Evolutionary conservation across 2,329 filamentous ascomycete genomes (phyloP).

Genomic region (Xylaria sp.): DNA sequence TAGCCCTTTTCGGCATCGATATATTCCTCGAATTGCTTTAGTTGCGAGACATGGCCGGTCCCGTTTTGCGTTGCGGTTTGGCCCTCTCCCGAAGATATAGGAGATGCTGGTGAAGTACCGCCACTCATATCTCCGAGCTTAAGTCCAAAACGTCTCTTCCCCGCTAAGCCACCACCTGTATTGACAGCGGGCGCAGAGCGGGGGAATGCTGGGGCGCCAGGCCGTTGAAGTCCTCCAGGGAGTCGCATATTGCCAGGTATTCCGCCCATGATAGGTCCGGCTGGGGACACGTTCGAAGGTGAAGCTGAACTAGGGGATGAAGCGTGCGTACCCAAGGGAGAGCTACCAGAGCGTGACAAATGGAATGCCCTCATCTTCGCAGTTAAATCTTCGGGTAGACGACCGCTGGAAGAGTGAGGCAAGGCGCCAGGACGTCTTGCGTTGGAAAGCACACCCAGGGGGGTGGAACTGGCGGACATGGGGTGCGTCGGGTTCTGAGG

Average conservation of each 20-base stretch:
- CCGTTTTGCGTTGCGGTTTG: constrained; percentile 53
- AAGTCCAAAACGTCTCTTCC: constrained; percentile 71
- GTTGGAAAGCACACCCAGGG: constrained; percentile 78
- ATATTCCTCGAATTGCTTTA: constrained; percentile 76
- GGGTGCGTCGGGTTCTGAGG: constrained; percentile 58
- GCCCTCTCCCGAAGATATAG: constrained; percentile 51
- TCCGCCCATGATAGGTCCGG: constrained; percentile 47
- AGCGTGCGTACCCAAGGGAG: constrained; percentile 47
- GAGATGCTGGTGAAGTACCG: constrained; percentile 55
- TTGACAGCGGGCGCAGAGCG: constrained; percentile 62
- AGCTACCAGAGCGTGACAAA: constrained; percentile 57
- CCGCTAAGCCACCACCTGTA: constrained; percentile 61
- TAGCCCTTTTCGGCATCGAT: constrained; percentile 93
- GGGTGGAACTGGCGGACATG: constrained; percentile 87
- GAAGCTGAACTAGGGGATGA: constrained; percentile 48
- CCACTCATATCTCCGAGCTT: constrained; percentile 66
- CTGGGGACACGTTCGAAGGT: constrained; percentile 47
- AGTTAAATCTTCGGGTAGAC: constrained; percentile 58
- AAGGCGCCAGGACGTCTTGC: constrained; percentile 64
- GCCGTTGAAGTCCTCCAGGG: constrained; percentile 56
- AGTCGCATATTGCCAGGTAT: constrained; percentile 59
- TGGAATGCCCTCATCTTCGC: constrained; percentile 61
- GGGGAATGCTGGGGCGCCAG: constrained; percentile 60
- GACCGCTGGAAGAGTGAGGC: constrained; percentile 55
- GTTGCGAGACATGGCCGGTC: constrained; percentile 58